These are phyloP conservation scores for Pyrenophora teres DNA, from an alignment of 2,329 filamentous ascomycete species.

Conservation along the genomic window DNA sequence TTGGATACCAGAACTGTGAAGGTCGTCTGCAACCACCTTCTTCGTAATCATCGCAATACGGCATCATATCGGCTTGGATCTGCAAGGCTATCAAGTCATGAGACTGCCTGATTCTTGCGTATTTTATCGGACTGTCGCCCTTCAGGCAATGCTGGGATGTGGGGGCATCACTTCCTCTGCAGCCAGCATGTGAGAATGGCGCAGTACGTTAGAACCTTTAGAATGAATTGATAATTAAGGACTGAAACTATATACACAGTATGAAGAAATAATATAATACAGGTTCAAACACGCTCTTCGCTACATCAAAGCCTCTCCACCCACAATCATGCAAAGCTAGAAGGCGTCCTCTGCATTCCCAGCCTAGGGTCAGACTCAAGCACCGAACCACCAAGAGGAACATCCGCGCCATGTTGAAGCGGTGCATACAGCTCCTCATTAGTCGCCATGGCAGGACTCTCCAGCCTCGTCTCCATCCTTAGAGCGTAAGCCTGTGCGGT, in stretches of 20 bases:
- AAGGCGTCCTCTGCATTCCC: constrained; percentile 14
- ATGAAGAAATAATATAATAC: not conserved
- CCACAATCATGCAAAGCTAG: constrained; percentile 12
- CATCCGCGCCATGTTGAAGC: constrained; percentile 17
- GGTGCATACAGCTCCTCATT: constrained; percentile 21
- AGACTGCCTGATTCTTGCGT: too few relatives aligned
- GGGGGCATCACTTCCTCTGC: too few relatives aligned
- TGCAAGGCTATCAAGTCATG: too few relatives aligned
- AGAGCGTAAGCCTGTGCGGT: constrained; percentile 10
- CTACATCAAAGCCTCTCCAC: not conserved
- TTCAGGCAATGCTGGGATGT: too few relatives aligned
- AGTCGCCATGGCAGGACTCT: constrained; percentile 20
- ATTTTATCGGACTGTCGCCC: too few relatives aligned
- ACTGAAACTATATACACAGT: not conserved
- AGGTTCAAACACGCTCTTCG: not conserved
- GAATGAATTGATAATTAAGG: not conserved
- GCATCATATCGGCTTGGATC: not conserved
- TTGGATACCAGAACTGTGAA: not conserved
- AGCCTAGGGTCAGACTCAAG: constrained; percentile 15
- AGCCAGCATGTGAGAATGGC: too few relatives aligned
- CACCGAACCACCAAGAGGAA: constrained; percentile 19
- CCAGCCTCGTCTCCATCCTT: constrained; percentile 8
- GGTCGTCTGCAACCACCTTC: not conserved
- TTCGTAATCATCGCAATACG: not conserved
- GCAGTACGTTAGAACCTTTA: too few relatives aligned